Evolutionary conservation across 2,329 filamentous ascomycete genomes (phyloP).

Genomic region (Dothistroma pini): DNA sequence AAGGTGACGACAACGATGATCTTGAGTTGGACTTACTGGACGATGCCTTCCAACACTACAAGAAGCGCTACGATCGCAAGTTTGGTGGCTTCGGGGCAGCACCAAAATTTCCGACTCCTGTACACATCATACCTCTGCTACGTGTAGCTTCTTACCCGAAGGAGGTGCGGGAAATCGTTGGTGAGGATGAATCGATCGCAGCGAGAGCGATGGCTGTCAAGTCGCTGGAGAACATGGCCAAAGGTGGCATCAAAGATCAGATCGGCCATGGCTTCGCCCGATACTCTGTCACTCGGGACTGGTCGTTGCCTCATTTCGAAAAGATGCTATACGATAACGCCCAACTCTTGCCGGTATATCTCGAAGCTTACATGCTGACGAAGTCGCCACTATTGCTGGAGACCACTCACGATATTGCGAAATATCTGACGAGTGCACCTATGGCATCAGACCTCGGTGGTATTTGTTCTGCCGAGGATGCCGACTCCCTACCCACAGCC

Average conservation of each 20-base stretch:
- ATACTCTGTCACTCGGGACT: constrained; percentile 87
- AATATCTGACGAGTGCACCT: constrained; percentile 74
- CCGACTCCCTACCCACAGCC: constrained; percentile 73
- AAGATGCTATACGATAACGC: constrained; percentile 95
- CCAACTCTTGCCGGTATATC: constrained; percentile 75
- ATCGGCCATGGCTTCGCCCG: constrained; percentile 75
- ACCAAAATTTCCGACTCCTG: constrained; percentile 87
- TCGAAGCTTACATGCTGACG: constrained; percentile 76
- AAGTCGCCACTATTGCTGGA: constrained; percentile 69
- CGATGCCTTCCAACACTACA: constrained; percentile 80
- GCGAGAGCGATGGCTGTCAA: constrained; percentile 75
- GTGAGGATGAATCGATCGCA: constrained; percentile 68
- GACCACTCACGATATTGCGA: constrained; percentile 74
- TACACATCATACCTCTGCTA: constrained; percentile 78
- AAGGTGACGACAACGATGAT: constrained; percentile 54
- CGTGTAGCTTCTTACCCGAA: constrained; percentile 67
- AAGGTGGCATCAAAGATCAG: constrained; percentile 68
- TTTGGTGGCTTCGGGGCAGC: constrained; percentile 72
- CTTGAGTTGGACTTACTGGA: constrained; percentile 88
- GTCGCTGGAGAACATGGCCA: constrained; percentile 74
- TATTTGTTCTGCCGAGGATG: constrained; percentile 85
- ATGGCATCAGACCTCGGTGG: constrained; percentile 67
- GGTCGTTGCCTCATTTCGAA: constrained; percentile 94
- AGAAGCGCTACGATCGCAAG: constrained; percentile 70
- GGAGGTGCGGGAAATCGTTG: constrained; percentile 82